These are phyloP conservation scores for Pichia californica DNA, from an alignment of 805 yeast species.

Conservation along the genomic window DNA sequence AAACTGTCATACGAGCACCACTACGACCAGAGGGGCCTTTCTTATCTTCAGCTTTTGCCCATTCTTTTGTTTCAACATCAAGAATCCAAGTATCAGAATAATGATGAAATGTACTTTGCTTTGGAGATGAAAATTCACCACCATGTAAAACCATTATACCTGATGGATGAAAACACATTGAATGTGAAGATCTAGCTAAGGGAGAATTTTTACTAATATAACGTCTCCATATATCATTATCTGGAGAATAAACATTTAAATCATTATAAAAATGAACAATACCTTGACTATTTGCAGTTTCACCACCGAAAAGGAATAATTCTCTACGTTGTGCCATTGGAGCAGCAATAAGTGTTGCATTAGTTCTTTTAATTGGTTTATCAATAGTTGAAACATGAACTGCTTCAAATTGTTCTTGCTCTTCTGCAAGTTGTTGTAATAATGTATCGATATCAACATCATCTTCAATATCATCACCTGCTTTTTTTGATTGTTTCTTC, in stretches of 20 bases:
- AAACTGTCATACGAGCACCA: constrained; percentile 83
- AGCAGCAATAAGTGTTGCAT: constrained; percentile 66
- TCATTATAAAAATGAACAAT: constrained; percentile 77
- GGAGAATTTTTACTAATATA: constrained; percentile 82
- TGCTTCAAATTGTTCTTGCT: constrained; percentile 74
- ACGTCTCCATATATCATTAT: constrained; percentile 75
- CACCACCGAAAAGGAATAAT: constrained; percentile 87
- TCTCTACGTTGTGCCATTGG: constrained; percentile 75
- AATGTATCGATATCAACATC: constrained; percentile 84
- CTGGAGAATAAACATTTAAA: constrained; percentile 62
- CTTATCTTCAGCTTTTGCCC: constrained; percentile 79
- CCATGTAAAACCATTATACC: constrained; percentile 86
- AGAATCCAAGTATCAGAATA: constrained; percentile 95
- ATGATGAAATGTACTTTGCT: constrained; percentile 91
- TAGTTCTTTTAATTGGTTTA: constrained; percentile 65
- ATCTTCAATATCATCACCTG: constrained; percentile 75
- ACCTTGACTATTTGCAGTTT: constrained; percentile 34
- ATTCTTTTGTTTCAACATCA: constrained; percentile 77
- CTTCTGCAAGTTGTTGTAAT: constrained; percentile 65
- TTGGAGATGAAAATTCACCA: constrained; percentile 95
- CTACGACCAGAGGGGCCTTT: constrained; percentile 77
- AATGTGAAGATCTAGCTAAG: constrained; percentile 87
- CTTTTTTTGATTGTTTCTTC: constrained; percentile 65
- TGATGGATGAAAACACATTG: constrained; percentile 88
- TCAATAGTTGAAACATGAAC: constrained; percentile 52